Evolutionary conservation across 2,329 filamentous ascomycete genomes (phyloP).

Genomic region (Colletotrichum phormii): DNA sequence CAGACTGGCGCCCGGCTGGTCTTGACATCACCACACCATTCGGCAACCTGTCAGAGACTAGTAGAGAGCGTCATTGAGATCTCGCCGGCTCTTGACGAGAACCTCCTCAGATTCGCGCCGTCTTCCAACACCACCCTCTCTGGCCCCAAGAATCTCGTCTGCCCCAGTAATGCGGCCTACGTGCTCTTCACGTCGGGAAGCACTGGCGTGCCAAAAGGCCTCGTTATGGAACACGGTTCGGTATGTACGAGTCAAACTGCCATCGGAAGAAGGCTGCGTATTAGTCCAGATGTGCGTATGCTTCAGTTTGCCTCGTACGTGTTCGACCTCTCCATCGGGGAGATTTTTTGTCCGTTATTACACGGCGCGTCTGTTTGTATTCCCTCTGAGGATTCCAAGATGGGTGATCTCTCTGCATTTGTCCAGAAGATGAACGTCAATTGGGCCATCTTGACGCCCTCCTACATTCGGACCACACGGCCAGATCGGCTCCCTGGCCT

Average conservation of each 20-base stretch:
- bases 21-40: slow-evolving; percentile 2
- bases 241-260: slow-evolving; percentile 36
- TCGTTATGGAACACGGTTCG: slow-evolving; percentile 46
- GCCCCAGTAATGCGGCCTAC: slow-evolving; percentile 33
- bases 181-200: slow-evolving; percentile 56
- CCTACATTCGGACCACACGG: slow-evolving; percentile 53
- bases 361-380: slow-evolving; percentile 54
- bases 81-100: not conserved
- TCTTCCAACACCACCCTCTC: slow-evolving; percentile 1
- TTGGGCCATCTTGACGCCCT: not conserved
- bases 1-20: slow-evolving; percentile 12
- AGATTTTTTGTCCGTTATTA: slow-evolving; percentile 50
- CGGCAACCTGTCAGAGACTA: not conserved
- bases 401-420: slow-evolving; percentile 33
- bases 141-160: not conserved
- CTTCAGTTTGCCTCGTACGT: slow-evolving; percentile 47
- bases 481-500: slow-evolving; percentile 56
- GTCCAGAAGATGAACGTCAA: not conserved
- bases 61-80: slow-evolving; percentile 1
- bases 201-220: slow-evolving; percentile 60
- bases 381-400: slow-evolving; percentile 49
- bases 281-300: not conserved
- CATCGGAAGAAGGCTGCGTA: not conserved
- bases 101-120: not conserved
- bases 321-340: slow-evolving; percentile 51